A percentile compares a stretch with the other conserved stretches of the same genome.
Conservation (phyloP, 2,329 filamentous ascomycete species). For the Colletotrichum paranaense region DNA sequence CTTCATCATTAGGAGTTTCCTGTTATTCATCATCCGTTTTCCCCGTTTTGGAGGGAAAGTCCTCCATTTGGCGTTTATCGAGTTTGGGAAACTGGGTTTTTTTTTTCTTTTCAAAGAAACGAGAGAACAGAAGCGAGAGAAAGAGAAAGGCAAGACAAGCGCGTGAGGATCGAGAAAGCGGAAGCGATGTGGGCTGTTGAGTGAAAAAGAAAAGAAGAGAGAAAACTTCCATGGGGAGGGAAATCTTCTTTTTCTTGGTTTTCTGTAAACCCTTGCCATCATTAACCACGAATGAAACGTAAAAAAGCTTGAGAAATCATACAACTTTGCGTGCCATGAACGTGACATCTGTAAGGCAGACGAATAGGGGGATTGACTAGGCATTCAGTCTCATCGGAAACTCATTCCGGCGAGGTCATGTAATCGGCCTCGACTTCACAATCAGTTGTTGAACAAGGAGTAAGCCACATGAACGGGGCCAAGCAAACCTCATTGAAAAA, state of each 20-base stretch:
- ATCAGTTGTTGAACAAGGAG: too few relatives aligned
- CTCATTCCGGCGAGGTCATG: too few relatives aligned
- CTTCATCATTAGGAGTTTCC: conserved; percentile 35
- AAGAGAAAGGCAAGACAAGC: not conserved
- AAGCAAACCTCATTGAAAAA: not conserved
- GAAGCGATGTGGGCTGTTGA: not conserved
- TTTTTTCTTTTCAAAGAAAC: conserved; percentile 16
- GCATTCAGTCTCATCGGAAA: too few relatives aligned
- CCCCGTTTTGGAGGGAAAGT: not conserved
- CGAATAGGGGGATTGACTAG: too few relatives aligned
- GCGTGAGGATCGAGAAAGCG: not conserved
- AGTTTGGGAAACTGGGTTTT: conserved; percentile 18
- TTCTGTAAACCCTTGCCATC: not conserved
- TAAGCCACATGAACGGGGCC: too few relatives aligned
- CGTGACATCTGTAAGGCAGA: too few relatives aligned
- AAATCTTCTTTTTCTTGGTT: not conserved
- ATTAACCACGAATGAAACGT: not conserved
- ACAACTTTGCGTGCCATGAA: not conserved
- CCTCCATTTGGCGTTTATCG: conserved; percentile 27
- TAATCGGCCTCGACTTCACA: too few relatives aligned
- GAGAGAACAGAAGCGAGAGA: conserved; percentile 5
- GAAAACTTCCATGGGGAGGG: not conserved
- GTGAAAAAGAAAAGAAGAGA: not conserved
- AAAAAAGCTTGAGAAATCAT: not conserved
- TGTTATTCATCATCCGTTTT: conserved; percentile 5